Evolutionary conservation across 2,329 filamentous ascomycete species (phyloP), one percentile per base, ranked within the genome.

Genomic region (Diaporthe batatas): DNA sequence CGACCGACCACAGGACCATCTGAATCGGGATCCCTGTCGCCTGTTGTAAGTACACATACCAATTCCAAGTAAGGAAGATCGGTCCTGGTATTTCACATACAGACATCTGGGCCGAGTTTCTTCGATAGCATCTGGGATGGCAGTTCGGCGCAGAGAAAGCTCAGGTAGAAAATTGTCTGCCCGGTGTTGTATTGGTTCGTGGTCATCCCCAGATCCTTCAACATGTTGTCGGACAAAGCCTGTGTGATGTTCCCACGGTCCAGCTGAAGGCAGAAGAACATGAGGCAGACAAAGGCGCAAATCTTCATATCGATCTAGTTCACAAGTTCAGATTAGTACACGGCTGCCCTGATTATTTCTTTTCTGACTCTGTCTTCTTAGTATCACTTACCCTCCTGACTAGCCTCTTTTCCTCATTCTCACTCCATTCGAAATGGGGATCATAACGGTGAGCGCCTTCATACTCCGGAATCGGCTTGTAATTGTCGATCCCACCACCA

Each of bases 361-460:
- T 67, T n/a, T 11, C 8, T 10, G 23, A 6, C 1, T 1, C 34
- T 16, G 36, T 68, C 12, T 23, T 68, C 7, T 12, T 8, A 12
- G 10, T 29, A 18, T 51, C 34, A 79, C 81, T 74, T 77, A 89
- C 86, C 81, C 87, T 89, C 58, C 85, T 80, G 12, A 91, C 84
- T 1, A 91, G 79, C 59, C 79, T 84, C 77, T 83, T 85, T 79
- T 91, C 90, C 76, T 91, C 90, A 62, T 85, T 83, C 14, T 83
- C 80, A 2, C 86, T 86, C 90, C 90, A 92, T 58, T 85, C 81
- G 58, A 86, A 88, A 1, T 82, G 78, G 0, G 89, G 89, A 75
- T 91, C 89, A 77, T 87, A 91, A 65, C 89, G 84, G 79, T 91
- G 89, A 11, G 83, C 80, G 3, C 89, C 88, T 76, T 92, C 90